Evolutionary conservation across 148 eudicot genomes (phyloP).

Genomic region (Silene conica): DNA sequence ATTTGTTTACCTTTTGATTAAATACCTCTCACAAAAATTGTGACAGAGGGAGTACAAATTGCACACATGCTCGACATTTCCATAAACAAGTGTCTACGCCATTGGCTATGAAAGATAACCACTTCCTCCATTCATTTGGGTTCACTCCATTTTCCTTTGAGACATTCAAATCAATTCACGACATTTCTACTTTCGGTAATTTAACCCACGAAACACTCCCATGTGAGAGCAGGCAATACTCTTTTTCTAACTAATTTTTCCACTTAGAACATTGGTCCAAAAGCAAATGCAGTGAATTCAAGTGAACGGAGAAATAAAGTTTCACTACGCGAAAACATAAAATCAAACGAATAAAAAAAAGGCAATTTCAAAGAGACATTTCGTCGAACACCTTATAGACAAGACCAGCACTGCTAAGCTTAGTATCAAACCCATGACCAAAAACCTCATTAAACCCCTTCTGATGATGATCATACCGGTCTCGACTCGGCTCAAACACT

Average conservation of each 20-base stretch:
- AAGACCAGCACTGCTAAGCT: constrained; percentile 54
- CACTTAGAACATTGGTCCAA: not conserved
- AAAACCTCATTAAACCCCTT: constrained; percentile 86
- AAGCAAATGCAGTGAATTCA: not conserved
- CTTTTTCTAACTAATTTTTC: no score
- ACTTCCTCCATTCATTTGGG: not conserved
- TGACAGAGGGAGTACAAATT: no score
- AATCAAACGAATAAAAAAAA: not conserved
- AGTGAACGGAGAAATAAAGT: not conserved
- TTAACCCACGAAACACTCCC: no score
- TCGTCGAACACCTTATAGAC: constrained; percentile 40
- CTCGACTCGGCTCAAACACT: constrained; percentile 62
- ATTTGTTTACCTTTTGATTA: no score
- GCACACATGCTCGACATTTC: not conserved
- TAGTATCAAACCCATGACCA: constrained; percentile 60
- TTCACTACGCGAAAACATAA: not conserved
- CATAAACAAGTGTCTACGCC: not conserved
- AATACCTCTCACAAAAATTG: no score
- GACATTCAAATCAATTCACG: no score
- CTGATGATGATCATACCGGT: constrained; percentile 91
- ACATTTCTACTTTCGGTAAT: no score
- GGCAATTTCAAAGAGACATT: constrained; percentile 7
- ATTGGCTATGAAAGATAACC: not conserved
- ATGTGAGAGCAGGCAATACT: no score
- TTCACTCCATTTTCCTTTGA: not conserved